Conservation (phyloP, 2,329 filamentous ascomycete genomes). For the Aspergillus viridinutans region DNA sequence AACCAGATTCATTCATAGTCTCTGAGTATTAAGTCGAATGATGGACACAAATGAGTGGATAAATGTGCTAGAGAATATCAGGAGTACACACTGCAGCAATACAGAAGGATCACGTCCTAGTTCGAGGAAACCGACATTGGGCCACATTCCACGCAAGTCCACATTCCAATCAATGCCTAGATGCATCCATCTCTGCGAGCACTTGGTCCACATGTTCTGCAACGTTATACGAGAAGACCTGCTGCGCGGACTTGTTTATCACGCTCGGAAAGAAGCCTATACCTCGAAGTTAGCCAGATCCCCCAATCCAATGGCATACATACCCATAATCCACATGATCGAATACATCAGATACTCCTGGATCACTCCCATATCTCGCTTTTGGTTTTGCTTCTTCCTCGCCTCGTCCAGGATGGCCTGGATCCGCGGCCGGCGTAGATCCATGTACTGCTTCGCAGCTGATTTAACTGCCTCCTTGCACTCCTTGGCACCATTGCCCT, state of each 20-base stretch:
- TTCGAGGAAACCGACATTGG: too few relatives aligned
- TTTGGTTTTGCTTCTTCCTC: constrained; percentile 30
- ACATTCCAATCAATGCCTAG: neutral
- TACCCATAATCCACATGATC: constrained; percentile 34
- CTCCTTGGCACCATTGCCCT: neutral
- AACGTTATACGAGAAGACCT: neutral
- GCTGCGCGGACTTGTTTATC: neutral
- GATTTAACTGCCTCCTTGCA: constrained; percentile 20
- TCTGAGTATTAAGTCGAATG: too few relatives aligned
- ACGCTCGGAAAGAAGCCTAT: neutral
- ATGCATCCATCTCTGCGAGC: neutral
- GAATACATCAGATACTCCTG: constrained; percentile 38
- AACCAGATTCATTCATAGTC: too few relatives aligned
- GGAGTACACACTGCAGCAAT: too few relatives aligned
- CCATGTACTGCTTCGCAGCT: constrained; percentile 30
- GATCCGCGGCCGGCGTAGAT: constrained; percentile 33
- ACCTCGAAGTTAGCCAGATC: neutral
- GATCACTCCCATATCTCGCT: constrained; percentile 30
- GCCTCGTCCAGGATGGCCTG: constrained; percentile 30
- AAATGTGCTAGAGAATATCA: too few relatives aligned
- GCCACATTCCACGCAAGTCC: too few relatives aligned
- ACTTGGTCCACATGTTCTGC: neutral
- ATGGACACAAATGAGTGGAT: too few relatives aligned
- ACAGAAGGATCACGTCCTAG: too few relatives aligned
- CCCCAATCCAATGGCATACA: constrained; percentile 3